Evolutionary conservation across 176 grass and related monocot species (phyloP).

Genomic region (Oryza brachyantha): DNA sequence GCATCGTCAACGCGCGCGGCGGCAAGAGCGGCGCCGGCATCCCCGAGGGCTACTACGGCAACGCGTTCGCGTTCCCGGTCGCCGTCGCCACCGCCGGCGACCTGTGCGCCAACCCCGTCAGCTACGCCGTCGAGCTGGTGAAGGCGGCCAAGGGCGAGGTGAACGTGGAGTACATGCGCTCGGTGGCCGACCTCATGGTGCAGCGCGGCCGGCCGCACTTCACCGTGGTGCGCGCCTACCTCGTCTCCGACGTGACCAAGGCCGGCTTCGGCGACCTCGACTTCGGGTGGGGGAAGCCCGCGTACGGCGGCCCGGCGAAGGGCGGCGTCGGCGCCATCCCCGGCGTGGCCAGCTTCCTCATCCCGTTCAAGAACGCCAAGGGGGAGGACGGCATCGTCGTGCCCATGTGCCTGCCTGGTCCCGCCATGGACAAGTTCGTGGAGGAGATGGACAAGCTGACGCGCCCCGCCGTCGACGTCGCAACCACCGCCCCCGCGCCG

Average conservation of each 20-base stretch:
- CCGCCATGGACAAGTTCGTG: constrained; percentile 62
- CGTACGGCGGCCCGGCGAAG: constrained; percentile 66
- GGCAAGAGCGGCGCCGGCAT: constrained; percentile 32
- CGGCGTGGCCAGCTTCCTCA: constrained; percentile 67
- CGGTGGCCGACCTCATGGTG: constrained; percentile 68
- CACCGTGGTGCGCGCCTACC: constrained; percentile 66
- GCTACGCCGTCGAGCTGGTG: constrained; percentile 61
- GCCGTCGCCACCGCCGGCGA: constrained; percentile 49
- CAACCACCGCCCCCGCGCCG: not conserved
- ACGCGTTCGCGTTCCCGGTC: constrained; percentile 71
- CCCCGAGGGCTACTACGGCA: constrained; percentile 75
- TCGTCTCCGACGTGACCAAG: constrained; percentile 61
- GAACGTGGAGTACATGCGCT: constrained; percentile 60
- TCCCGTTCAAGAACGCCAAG: constrained; percentile 58
- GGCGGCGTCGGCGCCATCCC: constrained; percentile 65
- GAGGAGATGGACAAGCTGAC: constrained; percentile 53
- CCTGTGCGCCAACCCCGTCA: constrained; percentile 43
- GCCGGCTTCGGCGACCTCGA: constrained; percentile 69
- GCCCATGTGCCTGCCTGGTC: constrained; percentile 62
- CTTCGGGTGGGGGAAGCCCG: constrained; percentile 82
- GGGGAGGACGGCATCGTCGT: constrained; percentile 63
- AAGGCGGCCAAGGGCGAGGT: constrained; percentile 64
- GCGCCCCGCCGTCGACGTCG: not conserved
- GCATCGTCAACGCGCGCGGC: constrained; percentile 64
- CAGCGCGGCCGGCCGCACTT: constrained; percentile 58